Evolutionary conservation across 106 monocot genomes (phyloP), one percentile per base, ranked within the genome.

Genomic region (Agapanthus africanus): DNA sequence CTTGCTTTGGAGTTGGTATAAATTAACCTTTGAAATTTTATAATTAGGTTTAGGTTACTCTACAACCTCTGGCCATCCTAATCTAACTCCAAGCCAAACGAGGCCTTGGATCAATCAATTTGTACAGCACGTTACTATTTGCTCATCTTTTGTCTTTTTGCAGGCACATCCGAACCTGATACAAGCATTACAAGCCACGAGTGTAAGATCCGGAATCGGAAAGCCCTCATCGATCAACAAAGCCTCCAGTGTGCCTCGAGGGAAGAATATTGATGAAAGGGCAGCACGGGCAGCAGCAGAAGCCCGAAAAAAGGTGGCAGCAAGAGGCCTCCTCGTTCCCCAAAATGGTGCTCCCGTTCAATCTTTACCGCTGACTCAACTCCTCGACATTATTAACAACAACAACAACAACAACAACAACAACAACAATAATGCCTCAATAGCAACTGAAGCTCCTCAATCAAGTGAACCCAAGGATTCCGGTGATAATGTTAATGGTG

Each of bases 261-360:
- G 86, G 33, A 80, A 83, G 65, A 88, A 88, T 6, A 66, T 79
- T 56, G 92, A 93, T 64, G 88, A 85, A 67, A 75, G 97, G 62
- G 97, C 90, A 26, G 92, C 97, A 70, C 81, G 86, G 39, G 93
- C 97, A 37, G 84, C 87, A 21, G 86, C 89, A n/a, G 92, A 93
- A 76, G 79, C 75, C 15, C 84, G 97, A n/a, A 92, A 90, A 67
- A 99, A 87, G 38, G 97, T 92, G 23, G 87, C 82, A 19, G 89
- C 97, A 15, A 84, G 72, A 41, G 97, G 97, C 62, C 84, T 90
- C 41, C 82, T 67, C 10, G 70, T 77, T 9, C 91, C 87, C 8
- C 82, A 78, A 5, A 91, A 79, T 65, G 74, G 76, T 37, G 69
- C 69, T 66, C 80, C 94, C 4, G 83, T 77, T 22, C 84, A 90